phyloP scores from a whole-genome alignment of 768 basidiomycete genomes.

The Lactarius hengduanensis region DNA sequence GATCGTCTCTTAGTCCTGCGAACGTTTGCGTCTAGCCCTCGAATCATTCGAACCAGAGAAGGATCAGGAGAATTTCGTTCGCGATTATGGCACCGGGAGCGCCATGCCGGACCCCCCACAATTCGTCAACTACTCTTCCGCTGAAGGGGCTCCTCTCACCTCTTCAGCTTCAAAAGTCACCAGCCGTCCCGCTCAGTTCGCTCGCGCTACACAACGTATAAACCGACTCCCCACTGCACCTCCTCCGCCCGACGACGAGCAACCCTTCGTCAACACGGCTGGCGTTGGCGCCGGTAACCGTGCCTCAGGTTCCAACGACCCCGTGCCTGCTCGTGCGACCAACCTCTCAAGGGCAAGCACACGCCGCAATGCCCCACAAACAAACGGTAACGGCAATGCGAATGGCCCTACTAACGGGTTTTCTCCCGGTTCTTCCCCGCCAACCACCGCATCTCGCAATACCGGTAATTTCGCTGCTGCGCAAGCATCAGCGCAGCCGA shows the following conservation, averaged over 20 bases:
- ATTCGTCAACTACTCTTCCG: conserved; percentile 73
- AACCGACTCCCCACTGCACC: conserved; percentile 33
- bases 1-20: conserved; percentile 70
- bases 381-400: conserved; percentile 2
- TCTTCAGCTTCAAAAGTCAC: conserved; percentile 56
- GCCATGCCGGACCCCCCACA: conserved; percentile 84
- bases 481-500: conserved; percentile 1
- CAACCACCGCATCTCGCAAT: conserved; percentile 6
- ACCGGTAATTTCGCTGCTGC: not conserved
- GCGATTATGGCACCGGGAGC: conserved; percentile 83
- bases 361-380: conserved; percentile 19
- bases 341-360: conserved; percentile 35
- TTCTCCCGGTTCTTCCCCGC: conserved; percentile 21
- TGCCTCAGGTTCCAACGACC: conserved; percentile 37
- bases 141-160: conserved; percentile 58
- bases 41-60: conserved; percentile 86
- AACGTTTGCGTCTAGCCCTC: conserved; percentile 78
- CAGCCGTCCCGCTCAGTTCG: conserved; percentile 57
- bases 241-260: conserved; percentile 42
- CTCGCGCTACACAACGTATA: conserved; percentile 41
- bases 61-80: conserved; percentile 89
- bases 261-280: conserved; percentile 54
- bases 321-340: conserved; percentile 34
- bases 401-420: conserved; percentile 17
- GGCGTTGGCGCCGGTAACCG: conserved; percentile 70